Percentiles rank a stretch among this genome's conserved stretches.
Conservation (phyloP, 2,329 filamentous ascomycete species). For the Colletotrichum phormii region DNA sequence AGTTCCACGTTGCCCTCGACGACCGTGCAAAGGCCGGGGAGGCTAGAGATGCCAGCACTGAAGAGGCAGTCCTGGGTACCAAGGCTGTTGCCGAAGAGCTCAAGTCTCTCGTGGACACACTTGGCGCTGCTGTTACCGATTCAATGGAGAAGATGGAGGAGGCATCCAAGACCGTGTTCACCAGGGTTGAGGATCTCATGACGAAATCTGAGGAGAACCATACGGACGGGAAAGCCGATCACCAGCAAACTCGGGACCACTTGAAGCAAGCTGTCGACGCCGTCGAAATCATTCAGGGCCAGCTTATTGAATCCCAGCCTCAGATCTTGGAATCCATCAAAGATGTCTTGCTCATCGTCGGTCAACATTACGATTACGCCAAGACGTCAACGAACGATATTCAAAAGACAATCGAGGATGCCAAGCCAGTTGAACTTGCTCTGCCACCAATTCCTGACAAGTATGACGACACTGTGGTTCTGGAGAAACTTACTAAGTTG, state of each 20-base stretch:
- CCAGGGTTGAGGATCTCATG: conserved; percentile 82
- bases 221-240: conserved; percentile 79
- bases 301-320: conserved; percentile 86
- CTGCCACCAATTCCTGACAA: conserved; percentile 56
- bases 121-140: conserved; percentile 83
- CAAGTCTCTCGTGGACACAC: conserved; percentile 85
- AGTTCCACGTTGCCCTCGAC: conserved; percentile 80
- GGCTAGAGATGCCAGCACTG: conserved; percentile 77
- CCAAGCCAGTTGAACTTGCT: conserved; percentile 58
- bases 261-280: conserved; percentile 79
- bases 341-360: conserved; percentile 85
- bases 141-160: conserved; percentile 88
- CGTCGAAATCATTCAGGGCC: conserved; percentile 81
- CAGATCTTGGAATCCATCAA: conserved; percentile 88
- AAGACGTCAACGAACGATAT: conserved; percentile 71
- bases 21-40: conserved; percentile 80
- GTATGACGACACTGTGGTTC: conserved; percentile 64
- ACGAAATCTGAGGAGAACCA: conserved; percentile 81
- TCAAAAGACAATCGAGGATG: conserved; percentile 70
- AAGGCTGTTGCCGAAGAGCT: conserved; percentile 89
- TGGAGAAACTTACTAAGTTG: conserved; percentile 53
- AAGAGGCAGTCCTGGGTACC: conserved; percentile 78
- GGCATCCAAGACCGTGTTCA: conserved; percentile 88
- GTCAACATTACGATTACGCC: conserved; percentile 89
- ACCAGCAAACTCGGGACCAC: conserved; percentile 85